Evolutionary conservation across 2,329 filamentous ascomycete species (phyloP).

Genomic region (Fusarium incarnatum): DNA sequence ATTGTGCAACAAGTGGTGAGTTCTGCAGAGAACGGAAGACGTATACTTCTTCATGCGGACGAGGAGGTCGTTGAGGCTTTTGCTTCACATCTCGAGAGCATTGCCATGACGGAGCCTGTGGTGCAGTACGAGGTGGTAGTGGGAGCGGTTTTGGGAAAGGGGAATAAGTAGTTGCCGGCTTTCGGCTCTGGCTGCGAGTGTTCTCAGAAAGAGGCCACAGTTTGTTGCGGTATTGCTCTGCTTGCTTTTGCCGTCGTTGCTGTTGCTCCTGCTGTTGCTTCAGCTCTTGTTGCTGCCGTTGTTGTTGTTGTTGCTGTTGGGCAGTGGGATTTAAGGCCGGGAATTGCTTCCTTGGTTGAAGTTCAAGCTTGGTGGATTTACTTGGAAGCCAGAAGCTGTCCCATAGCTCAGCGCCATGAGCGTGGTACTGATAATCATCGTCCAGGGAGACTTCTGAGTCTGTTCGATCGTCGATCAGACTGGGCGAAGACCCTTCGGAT

Average conservation of each 20-base stretch:
- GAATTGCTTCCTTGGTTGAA: slow-evolving; percentile 47
- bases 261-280: slow-evolving; percentile 10
- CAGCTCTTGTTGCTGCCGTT: slow-evolving; percentile 9
- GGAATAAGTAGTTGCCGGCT: slow-evolving; percentile 53
- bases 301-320: slow-evolving; percentile 30
- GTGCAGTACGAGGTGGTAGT: slow-evolving; percentile 50
- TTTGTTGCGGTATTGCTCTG: slow-evolving; percentile 45
- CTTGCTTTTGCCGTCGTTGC: slow-evolving; percentile 15
- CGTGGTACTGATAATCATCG: slow-evolving; percentile 63
- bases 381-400: slow-evolving; percentile 61
- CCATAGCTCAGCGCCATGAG: slow-evolving; percentile 61
- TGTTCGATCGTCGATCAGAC: slow-evolving; percentile 62
- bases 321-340: slow-evolving; percentile 49
- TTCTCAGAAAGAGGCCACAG: slow-evolving; percentile 46
- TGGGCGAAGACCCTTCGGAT: slow-evolving; percentile 60
- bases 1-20: slow-evolving; percentile 26
- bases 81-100: slow-evolving; percentile 37
- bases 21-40: slow-evolving; percentile 29
- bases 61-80: slow-evolving; percentile 48
- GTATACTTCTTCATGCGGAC: slow-evolving; percentile 45
- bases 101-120: slow-evolving; percentile 47
- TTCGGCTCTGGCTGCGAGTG: slow-evolving; percentile 35
- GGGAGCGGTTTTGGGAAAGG: slow-evolving; percentile 56
- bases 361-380: slow-evolving; percentile 25
- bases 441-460: slow-evolving; percentile 65